Base-by-base conservation (phyloP, 139 green algal genomes). In the Diplosphaera chodatii region DNA sequence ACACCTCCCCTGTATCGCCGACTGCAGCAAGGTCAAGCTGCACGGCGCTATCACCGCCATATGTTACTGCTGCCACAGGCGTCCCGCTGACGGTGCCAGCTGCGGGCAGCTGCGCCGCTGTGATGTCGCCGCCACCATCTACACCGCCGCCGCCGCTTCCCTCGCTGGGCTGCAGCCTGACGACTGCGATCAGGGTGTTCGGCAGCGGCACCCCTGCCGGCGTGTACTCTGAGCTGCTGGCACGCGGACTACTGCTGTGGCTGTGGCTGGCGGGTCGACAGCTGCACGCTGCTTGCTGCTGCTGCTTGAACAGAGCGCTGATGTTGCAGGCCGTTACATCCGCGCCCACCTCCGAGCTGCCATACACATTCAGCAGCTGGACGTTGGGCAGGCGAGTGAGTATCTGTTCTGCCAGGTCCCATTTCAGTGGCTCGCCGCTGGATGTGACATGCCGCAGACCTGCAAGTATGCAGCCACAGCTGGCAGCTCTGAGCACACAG, bases 311-410 rank as follows among this genome's bases (percentile, higher is more conserved):
- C 48, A 59, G 73, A 31, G 21, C 2, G 2, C 40, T 78, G 29
- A 55, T 64, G 63, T 83, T 59, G 31, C 71, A 73, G 1, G 27
- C 68, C 13, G 78, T 83, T 62, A 29, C 66, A 62, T 90, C 84
- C 27, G 77, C 84, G 10, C 80, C 72, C 2, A 80, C 72, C 68
- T 87, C 85, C 31, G 80, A 89, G 31, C 68, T 79, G 32, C 85
- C 86, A 66, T 90, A 91, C 16, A 91, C 67, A 71, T 91, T 91
- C 22, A 85, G 48, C 4, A 91, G 70, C 22, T 27, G 25, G 55
- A 4, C 22, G 0, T 66, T 21, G 13, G 78, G 84, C 59, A 87
- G 65, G n/a, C 48, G 33, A 0, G n/a, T 23, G 25, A 76, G 66
- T 80, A 88, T 67, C 6, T 33, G 29, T 1, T 3, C 21, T 23